phyloP scores from a whole-genome alignment of 208 protist species.

The Leishmania major region DNA sequence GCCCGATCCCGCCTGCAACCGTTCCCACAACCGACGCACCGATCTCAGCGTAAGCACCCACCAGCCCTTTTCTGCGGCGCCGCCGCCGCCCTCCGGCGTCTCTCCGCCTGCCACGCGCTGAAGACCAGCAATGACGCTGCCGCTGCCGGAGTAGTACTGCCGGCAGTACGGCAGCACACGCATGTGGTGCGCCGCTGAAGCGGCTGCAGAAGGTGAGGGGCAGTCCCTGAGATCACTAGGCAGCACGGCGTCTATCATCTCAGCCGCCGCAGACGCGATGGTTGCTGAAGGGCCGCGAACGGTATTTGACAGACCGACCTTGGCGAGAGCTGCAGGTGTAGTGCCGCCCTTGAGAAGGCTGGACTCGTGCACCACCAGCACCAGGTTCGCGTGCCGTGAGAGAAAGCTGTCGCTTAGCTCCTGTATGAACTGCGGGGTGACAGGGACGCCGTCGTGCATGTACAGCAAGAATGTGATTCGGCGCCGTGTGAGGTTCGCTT shows the following conservation, averaged over 20 bases:
- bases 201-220: neutral
- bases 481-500: slow-evolving; percentile 76
- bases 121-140: slow-evolving; percentile 12
- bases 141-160: slow-evolving; percentile 35
- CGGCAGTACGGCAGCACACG: slow-evolving; percentile 52
- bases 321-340: slow-evolving; percentile 29
- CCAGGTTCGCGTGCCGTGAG: slow-evolving; percentile 72
- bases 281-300: neutral
- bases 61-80: neutral
- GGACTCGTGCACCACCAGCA: slow-evolving; percentile 75
- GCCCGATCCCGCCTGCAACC: neutral
- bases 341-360: slow-evolving; percentile 67
- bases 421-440: slow-evolving; percentile 68
- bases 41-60: neutral
- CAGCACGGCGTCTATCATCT: slow-evolving; percentile 28
- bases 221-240: slow-evolving; percentile 19
- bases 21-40: neutral
- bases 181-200: slow-evolving; percentile 1
- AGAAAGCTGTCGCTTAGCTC: slow-evolving; percentile 63
- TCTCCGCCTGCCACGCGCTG: neutral
- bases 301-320: slow-evolving; percentile 3
- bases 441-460: slow-evolving; percentile 62
- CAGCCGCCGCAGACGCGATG: slow-evolving; percentile 16
- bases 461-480: slow-evolving; percentile 88
- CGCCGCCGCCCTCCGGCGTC: neutral